Evolutionary conservation across 208 protist species (phyloP).

Genomic region (Leptomonas seymouri): DNA sequence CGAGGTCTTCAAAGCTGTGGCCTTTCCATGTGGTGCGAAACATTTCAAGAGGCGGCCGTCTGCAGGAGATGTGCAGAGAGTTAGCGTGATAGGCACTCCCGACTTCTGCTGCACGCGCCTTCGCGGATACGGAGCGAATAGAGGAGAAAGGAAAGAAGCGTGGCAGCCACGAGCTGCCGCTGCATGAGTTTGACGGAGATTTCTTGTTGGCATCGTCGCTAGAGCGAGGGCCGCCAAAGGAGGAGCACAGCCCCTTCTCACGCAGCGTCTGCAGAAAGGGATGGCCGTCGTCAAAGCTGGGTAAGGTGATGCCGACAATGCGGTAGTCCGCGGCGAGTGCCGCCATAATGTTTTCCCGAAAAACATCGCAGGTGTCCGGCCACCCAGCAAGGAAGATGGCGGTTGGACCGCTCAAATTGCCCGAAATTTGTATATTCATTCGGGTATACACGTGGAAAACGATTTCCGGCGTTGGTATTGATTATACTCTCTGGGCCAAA

Average conservation of each 20-base stretch:
- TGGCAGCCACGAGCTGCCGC: neutral
- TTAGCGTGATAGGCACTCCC: neutral
- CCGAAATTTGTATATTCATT: slow-evolving; percentile 85
- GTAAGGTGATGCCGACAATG: slow-evolving; percentile 72
- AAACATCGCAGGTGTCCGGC: slow-evolving; percentile 81
- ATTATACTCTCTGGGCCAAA: too few species aligned
- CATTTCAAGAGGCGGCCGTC: slow-evolving; percentile 12
- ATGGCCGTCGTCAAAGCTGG: slow-evolving; percentile 55
- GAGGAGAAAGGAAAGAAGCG: slow-evolving; percentile 5
- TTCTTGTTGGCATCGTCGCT: neutral
- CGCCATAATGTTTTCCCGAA: slow-evolving; percentile 68
- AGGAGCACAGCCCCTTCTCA: slow-evolving; percentile 1
- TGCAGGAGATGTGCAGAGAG: slow-evolving; percentile 1
- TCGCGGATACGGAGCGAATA: neutral
- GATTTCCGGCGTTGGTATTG: too few species aligned
- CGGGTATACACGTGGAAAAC: too few species aligned
- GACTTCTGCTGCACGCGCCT: neutral
- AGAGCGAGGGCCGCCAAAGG: neutral
- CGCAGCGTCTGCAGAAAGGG: slow-evolving; percentile 43
- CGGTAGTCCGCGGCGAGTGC: slow-evolving; percentile 52
- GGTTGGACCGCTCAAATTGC: slow-evolving; percentile 64
- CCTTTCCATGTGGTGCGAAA: slow-evolving; percentile 39
- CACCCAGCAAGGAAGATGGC: slow-evolving; percentile 77
- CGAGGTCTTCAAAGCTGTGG: slow-evolving; percentile 68
- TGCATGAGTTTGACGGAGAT: neutral